phyloP scores from a whole-genome alignment of 768 basidiomycete species.

The Auriscalpium vulgare region DNA sequence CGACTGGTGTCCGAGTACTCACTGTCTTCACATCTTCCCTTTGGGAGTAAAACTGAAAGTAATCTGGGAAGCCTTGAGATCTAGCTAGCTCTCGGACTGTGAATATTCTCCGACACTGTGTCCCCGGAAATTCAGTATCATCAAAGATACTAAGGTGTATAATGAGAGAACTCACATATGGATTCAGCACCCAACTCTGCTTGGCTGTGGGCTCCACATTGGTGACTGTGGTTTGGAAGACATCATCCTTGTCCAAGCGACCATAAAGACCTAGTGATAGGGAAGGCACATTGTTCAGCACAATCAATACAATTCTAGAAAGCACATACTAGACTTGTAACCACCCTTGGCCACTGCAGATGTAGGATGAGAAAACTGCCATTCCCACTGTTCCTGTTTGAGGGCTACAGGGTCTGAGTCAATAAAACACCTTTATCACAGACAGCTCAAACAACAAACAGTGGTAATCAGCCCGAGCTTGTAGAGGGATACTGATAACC shows the following conservation, averaged over 20 bases:
- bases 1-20: conserved; percentile 17
- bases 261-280: conserved; percentile 42
- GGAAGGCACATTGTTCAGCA: background rate
- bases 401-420: conserved; percentile 29
- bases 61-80: conserved; percentile 77
- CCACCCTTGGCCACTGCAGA: conserved; percentile 47
- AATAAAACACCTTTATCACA: background rate
- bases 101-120: conserved; percentile 60
- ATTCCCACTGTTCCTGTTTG: conserved; percentile 41
- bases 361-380: conserved; percentile 50
- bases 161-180: conserved; percentile 36
- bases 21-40: conserved; percentile 54
- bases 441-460: conserved; percentile 27
- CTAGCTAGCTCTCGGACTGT: conserved; percentile 73
- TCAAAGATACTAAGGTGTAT: background rate
- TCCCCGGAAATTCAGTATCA: background rate
- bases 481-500: conserved; percentile 51
- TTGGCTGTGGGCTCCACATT: conserved; percentile 77
- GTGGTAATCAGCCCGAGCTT: conserved; percentile 55
- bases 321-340: conserved; percentile 39
- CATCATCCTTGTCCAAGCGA: conserved; percentile 44
- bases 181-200: conserved; percentile 62
- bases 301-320: background rate
- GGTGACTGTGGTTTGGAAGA: conserved; percentile 70
- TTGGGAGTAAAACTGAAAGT: conserved; percentile 52